Evolutionary conservation across 495 filamentous ascomycete species (phyloP), one percentile per base, ranked within the genome.

Genomic region (Trichoderma reesei): DNA sequence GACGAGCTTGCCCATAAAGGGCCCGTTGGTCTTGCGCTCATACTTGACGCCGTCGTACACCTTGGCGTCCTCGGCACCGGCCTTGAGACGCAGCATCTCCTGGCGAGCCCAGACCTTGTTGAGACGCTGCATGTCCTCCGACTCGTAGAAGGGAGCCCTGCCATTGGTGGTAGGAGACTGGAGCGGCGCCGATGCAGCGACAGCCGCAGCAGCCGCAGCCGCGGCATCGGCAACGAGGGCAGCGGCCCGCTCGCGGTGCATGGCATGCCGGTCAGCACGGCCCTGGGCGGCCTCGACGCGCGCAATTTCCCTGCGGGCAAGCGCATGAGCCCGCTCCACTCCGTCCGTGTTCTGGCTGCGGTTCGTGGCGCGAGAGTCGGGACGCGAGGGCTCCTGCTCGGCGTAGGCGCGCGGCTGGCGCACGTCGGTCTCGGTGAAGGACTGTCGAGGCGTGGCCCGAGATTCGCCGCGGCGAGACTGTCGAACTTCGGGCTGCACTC

Each of bases 11-110:
- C 80, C 80, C 61, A 76, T 69, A 67, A 84, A 83, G 1, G 80
- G 79, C 0, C 82, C 82, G 13, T 65, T 79, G 41, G 74, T 72
- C 70, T 82, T 83, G 38, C 81, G 71, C 70, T 83, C 78, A 65
- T 83, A 84, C 66, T 79, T 82, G 64, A 83, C 70, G 48, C 80
- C 80, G 63, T 73, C 72, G 68, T 79, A 78, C 36, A 80, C 76
- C 72, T 79, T 82, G 41, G 79, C 77, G 48, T 82, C 80, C 18
- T 80, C 76, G 7, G 65, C 63, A 3, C 72, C 74, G 2, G 70
- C 74, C 20, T 71, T 71, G 46, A 73, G 67, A 3, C 78, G 69
- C 62, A 72, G 72, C n/a, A 70, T 71, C 65, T 82, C 79, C 65
- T 82, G 78, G 13, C 73, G 66, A 1, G 67, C 73, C 79, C 79